These are phyloP conservation scores for Anacardium occidentale DNA, from an alignment of 345 rosid genomes.

Conservation along the genomic window DNA sequence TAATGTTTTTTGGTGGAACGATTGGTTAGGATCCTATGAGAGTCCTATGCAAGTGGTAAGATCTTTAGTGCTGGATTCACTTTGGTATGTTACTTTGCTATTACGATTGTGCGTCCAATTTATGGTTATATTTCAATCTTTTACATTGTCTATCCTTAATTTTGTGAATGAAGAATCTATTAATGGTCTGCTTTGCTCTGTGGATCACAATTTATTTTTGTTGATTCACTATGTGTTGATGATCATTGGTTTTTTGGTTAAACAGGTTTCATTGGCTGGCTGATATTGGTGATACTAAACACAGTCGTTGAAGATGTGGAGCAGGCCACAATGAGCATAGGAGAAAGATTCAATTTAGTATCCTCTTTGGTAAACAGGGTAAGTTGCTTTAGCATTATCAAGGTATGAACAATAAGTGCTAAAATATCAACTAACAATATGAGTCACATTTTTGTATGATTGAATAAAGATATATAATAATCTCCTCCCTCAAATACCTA, in stretches of 20 bases:
- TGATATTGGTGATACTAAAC: conserved; percentile 47
- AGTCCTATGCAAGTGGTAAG: not conserved
- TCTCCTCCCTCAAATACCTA: not conserved
- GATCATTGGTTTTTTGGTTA: conserved; percentile 3
- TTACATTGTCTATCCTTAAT: not conserved
- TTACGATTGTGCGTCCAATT: not conserved
- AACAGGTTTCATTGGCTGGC: conserved; percentile 42
- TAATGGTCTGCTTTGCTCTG: not conserved
- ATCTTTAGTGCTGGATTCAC: not conserved
- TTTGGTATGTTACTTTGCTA: not conserved
- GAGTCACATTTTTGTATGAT: not conserved
- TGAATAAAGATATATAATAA: not conserved
- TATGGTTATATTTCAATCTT: not conserved
- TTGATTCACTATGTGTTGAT: not conserved
- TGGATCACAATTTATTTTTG: not conserved
- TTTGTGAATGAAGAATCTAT: not conserved
- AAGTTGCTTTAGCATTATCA: conserved; percentile 29
- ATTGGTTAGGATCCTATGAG: too few species aligned
- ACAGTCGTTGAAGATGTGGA: conserved; percentile 45
- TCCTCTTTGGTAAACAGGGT: conserved; percentile 23
- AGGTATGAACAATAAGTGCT: conserved; percentile 22
- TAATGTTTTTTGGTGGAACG: too few species aligned
- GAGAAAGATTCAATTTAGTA: conserved; percentile 38
- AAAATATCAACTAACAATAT: not conserved
- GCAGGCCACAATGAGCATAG: conserved; percentile 46